phyloP scores from a whole-genome alignment of 73 alveolate species.

The Breviolum minutum region DNA sequence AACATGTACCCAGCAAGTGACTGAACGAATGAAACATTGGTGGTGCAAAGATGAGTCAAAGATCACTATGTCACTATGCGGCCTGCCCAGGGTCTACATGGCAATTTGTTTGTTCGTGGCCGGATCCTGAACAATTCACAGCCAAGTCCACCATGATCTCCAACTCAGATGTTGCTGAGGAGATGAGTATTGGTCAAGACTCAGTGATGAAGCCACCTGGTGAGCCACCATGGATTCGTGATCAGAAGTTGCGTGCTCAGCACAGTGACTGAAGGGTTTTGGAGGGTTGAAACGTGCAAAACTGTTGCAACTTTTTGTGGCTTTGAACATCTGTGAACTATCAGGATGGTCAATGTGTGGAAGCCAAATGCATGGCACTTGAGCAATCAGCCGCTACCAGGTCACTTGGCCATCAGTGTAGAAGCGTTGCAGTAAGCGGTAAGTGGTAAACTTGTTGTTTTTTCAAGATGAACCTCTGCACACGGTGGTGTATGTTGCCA shows the following conservation, averaged over 20 bases:
- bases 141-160: not conserved
- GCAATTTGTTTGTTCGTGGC: slow-evolving; percentile 64
- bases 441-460: too few relatives aligned
- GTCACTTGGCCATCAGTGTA: not conserved
- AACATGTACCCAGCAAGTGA: not conserved
- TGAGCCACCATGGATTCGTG: slow-evolving; percentile 95
- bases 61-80: too few relatives aligned
- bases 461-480: too few relatives aligned
- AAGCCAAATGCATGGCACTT: slow-evolving; percentile 58
- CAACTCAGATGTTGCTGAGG: not conserved
- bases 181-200: slow-evolving; percentile 84
- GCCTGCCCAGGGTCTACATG: slow-evolving; percentile 66
- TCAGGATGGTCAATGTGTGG: slow-evolving; percentile 74
- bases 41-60: not conserved
- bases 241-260: slow-evolving; percentile 60
- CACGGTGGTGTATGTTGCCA: not conserved
- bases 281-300: not conserved
- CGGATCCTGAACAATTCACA: not conserved
- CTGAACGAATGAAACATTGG: not conserved
- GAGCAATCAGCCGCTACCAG: slow-evolving; percentile 69
- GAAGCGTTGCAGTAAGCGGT: not conserved
- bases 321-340: not conserved
- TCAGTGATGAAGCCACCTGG: slow-evolving; percentile 91
- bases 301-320: not conserved
- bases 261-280: not conserved